Base-by-base conservation (phyloP, 805 yeast genomes). In the Candida vartiovaarae region DNA sequence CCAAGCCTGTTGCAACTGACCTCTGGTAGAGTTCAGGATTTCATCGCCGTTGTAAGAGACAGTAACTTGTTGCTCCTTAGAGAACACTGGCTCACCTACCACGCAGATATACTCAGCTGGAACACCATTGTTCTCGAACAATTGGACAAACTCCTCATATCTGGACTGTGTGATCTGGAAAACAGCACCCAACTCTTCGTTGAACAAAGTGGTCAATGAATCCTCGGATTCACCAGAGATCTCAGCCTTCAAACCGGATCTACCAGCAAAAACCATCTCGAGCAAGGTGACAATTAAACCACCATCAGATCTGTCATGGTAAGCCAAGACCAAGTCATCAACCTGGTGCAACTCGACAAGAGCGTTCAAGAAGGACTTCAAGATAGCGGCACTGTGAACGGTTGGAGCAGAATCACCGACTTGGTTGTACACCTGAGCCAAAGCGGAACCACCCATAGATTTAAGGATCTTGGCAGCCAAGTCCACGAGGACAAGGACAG, bases 211-310 rank as follows among this genome's bases (percentile, higher is more conserved):
- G 10, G 82, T 65, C 43, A 80, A 69, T 9, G 70, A 65, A 47
- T 72, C 75, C 26, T 50, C 53, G 32, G 68, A 70, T 27, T 57
- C 58, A 24, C 58, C 52, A 15, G 59, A 55, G 33, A 82, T 47
- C 32, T 66, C 62, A 43, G 90, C 67, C 41, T 80, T 74, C 45
- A 90, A 61, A 51, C 99, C 99, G 42, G 80, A 76, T 69, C 97
- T 81, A 30, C 91, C 90, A 37, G 98, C 96, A 68, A 93, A 93
- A 1, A 96, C 95, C 98, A 93, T 93, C 70, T 93, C 99, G 36
- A 84, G 68, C 38, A 86, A 70, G 8, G 98, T 82, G 36, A 84
- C 81, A 46, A 90, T 68, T 59, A 91, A 71, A 61, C 99, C 99
- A 75, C 99, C 99, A 64, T 93, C 99, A 24, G 96, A 86, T 58